Base-by-base conservation (phyloP, 208 protist species). In the Herpetomonas samuelpessoai region DNA sequence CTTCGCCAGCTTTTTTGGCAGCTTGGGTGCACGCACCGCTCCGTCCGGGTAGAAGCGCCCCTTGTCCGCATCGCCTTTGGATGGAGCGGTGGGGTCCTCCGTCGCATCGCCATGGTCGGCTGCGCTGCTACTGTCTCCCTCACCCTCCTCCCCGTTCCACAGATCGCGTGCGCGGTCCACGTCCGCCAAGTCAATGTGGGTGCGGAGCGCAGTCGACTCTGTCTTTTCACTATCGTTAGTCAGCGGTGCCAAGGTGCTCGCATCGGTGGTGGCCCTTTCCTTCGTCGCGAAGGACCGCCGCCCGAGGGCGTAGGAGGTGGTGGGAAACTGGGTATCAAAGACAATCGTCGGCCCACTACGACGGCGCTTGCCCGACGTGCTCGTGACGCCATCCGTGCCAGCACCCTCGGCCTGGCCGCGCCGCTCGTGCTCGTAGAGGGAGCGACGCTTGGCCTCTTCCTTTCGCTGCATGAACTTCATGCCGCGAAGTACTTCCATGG, bases 391-490 rank as follows among this genome's bases (percentile, higher is more conserved):
- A 4, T 22, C 49, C 26, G 54, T 54, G 12, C 90, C 46, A 18
- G 74, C 72, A 12, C 74, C 71, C 39, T 80, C 72, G n/a, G 89
- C 47, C 41, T 73, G 60, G 51, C 82, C 76, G 16, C 76, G 68
- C 31, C 88, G 89, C 31, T 85, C 59, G 0, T 70, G 39, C 56
- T 96, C 86, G 74, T 87, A 91, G 26, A 79, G 60, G 31, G 80
- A 79, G 14, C 89, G 76, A 1, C 86, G 80, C 65, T 88, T 88
- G 22, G 74, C 76, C 59, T 96, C 89, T 49, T 96, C 86, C 65
- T 93, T 93, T 38, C 89, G 86, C 64, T 96, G 89, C 89, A 96
- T 96, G 59, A 96, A 96, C 68, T 93, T 96, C 89, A 96, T 93
- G 66, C 84, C 75, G 2, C 83, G 79, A 21, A 96, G 84, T 25